Evolutionary conservation across 768 basidiomycete genomes (phyloP), one percentile per base, ranked within the genome.

Genomic region (Phaeotremella skinneri): DNA sequence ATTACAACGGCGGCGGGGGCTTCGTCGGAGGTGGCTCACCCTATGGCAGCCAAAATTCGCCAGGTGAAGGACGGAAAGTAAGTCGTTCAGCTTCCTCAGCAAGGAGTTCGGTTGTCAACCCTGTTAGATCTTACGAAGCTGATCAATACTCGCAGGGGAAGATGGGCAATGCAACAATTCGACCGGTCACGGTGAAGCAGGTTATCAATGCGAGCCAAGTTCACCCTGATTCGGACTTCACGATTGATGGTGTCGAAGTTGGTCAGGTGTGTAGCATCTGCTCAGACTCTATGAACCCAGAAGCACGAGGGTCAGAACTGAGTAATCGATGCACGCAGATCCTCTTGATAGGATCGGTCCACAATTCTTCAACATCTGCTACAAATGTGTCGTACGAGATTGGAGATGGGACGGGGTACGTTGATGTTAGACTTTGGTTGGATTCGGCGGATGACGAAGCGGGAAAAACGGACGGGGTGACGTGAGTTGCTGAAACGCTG

Each of bases 161-260:
- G 58, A 57, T 63, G 20, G 66, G 69, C 23, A 69, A 67, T n/a
- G 55, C 67, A 16, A 76, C 85, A 2, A 75, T 87, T 23, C 82
- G 91, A 32, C 90, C 91, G 2, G 82, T 90, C 51, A 90, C 87
- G 2, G 82, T 88, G 66, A 82, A 84, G 52, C 91, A 94, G 72
- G 81, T 96, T 45, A 72, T 80, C 32, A 82, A 83, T 64, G 88
- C 92, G 1, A 81, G 79, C n/a, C 91, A 93, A 79, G 82, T 86
- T 4, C 90, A 94, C 72, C 81, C 87, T 0, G 93, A 97, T 65
- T 87, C 89, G 1, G 90, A 93, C 58, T 96, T 91, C 85, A 81
- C 81, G 59, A 80, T 98, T 31, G 91, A 91, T 58, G 87, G 85
- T 27, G 78, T 81, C 3, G 88, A 92, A 62, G 81, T 92, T 58